Evolutionary conservation across 139 green algal genomes (phyloP).

Genomic region (Gonium pectorale): DNA sequence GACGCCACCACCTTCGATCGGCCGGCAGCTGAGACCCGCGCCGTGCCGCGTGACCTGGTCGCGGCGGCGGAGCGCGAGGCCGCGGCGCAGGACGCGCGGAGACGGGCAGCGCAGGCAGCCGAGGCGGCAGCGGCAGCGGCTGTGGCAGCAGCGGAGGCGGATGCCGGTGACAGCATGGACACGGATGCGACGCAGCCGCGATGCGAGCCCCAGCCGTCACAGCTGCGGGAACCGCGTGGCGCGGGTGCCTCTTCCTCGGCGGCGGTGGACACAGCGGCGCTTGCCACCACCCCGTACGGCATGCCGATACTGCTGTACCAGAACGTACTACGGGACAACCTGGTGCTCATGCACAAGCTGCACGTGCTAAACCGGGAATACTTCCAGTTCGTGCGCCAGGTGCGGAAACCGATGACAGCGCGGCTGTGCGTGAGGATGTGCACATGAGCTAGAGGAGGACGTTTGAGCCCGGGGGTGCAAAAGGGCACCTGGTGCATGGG

Average conservation of each 20-base stretch:
- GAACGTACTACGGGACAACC: slow-evolving; percentile 51
- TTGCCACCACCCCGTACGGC: slow-evolving; percentile 40
- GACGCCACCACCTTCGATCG: slow-evolving; percentile 25
- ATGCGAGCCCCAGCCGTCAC: neutral
- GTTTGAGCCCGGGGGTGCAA: neutral
- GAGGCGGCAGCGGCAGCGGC: neutral
- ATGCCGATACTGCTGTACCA: slow-evolving; percentile 61
- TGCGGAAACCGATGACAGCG: slow-evolving; percentile 34
- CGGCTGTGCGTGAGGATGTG: neutral
- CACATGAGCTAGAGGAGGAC: no score
- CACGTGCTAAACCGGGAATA: slow-evolving; percentile 70
- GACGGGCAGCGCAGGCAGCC: neutral
- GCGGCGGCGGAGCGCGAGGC: neutral
- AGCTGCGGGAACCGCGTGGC: neutral
- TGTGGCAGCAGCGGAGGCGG: neutral
- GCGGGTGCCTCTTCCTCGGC: neutral
- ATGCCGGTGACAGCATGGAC: neutral
- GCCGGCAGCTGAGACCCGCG: neutral
- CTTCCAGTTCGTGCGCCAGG: slow-evolving; percentile 63
- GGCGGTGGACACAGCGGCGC: neutral
- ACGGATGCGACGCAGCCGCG: slow-evolving; percentile 12
- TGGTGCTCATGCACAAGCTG: slow-evolving; percentile 58
- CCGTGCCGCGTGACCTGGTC: slow-evolving; percentile 1
- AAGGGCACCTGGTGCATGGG: no score
- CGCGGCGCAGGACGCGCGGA: neutral